These are phyloP conservation scores for Blastobotrys serpentis DNA, from an alignment of 1,139 yeast species.

Conservation along the genomic window DNA sequence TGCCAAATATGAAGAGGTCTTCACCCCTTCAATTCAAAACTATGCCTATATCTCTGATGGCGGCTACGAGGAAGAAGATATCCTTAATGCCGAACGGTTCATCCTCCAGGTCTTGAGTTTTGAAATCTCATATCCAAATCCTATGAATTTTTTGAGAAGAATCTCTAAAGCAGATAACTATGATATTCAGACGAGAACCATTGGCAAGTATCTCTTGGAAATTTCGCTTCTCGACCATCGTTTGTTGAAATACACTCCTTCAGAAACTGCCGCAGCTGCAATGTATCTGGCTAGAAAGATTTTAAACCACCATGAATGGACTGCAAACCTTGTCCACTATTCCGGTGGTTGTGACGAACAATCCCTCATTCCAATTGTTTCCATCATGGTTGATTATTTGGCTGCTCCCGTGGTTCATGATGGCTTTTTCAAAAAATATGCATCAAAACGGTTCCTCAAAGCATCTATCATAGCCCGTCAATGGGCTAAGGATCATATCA, in stretches of 20 bases:
- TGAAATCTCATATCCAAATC: conserved; percentile 86
- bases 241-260: conserved; percentile 76
- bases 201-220: conserved; percentile 86
- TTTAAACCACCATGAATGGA: conserved; percentile 62
- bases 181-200: conserved; percentile 86
- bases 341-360: conserved; percentile 85
- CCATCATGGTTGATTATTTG: conserved; percentile 73
- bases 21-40: conserved; percentile 82
- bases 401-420: conserved; percentile 86
- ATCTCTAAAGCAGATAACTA: conserved; percentile 94
- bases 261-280: conserved; percentile 85
- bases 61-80: conserved; percentile 79
- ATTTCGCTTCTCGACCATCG: conserved; percentile 77
- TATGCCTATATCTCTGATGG: conserved; percentile 88
- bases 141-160: conserved; percentile 89
- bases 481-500: conserved; percentile 68
- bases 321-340: conserved; percentile 80
- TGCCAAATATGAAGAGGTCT: conserved; percentile 93
- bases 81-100: conserved; percentile 81
- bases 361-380: conserved; percentile 69
- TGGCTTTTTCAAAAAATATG: conserved; percentile 91
- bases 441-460: conserved; percentile 86
- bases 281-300: conserved; percentile 85
- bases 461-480: conserved; percentile 85
- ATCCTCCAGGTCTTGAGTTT: conserved; percentile 74